phyloP scores from a whole-genome alignment of 495 filamentous ascomycete genomes.

The Aspergillus sclerotiicarbonarius region DNA sequence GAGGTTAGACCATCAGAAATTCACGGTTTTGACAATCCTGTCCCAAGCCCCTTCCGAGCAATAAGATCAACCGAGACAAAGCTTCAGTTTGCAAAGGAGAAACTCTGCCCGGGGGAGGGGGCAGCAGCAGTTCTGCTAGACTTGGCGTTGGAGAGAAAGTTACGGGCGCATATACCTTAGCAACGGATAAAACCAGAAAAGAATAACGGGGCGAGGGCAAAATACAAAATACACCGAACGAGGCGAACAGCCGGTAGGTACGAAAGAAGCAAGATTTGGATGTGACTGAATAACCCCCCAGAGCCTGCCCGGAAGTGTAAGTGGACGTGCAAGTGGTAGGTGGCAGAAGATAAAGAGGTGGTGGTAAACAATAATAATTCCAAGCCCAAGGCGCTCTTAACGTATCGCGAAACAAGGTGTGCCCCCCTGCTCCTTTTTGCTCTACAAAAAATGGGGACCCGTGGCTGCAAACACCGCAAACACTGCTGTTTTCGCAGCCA shows the following conservation, averaged over 20 bases:
- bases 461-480: conserved; percentile 27
- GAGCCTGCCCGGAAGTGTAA: neutral
- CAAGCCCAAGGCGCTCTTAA: neutral
- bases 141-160: conserved; percentile 20
- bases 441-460: neutral
- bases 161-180: conserved; percentile 18
- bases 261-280: conserved; percentile 4
- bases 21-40: neutral
- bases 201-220: conserved; percentile 6
- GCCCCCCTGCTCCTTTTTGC: conserved; percentile 27
- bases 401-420: conserved; percentile 6
- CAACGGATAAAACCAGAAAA: conserved; percentile 11
- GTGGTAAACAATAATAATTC: conserved; percentile 8
- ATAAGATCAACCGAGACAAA: neutral
- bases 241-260: conserved; percentile 5
- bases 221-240: neutral
- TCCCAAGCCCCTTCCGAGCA: conserved; percentile 1
- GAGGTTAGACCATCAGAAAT: neutral
- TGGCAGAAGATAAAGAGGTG: neutral
- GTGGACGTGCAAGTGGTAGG: neutral
- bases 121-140: conserved; percentile 20
- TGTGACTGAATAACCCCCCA: neutral
- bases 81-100: conserved; percentile 13
- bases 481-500: conserved; percentile 8
- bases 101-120: conserved; percentile 25